These are phyloP conservation scores for Eimeria necatrix DNA, from an alignment of 169 alveolate genomes.

Conservation along the genomic window DNA sequence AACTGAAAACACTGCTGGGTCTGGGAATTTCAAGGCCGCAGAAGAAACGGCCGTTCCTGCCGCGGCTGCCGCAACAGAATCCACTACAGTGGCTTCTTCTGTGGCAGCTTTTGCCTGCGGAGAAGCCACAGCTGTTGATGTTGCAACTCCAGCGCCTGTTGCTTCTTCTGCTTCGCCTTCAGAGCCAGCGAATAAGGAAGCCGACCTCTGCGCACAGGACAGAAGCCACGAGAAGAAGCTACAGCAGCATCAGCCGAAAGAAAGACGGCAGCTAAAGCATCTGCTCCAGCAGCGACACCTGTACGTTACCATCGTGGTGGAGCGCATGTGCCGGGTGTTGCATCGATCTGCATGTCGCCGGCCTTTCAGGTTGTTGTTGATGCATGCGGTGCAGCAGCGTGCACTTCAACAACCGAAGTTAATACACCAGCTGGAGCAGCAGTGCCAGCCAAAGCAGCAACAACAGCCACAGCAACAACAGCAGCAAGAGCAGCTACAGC, in stretches of 20 bases:
- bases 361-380: constrained; percentile 45
- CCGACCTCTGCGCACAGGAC: not conserved
- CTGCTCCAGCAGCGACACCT: constrained; percentile 40
- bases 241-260: not conserved
- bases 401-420: not conserved
- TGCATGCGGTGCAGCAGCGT: constrained; percentile 62
- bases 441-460: not conserved
- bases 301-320: constrained; percentile 19
- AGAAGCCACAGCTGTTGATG: constrained; percentile 23
- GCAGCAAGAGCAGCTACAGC: not conserved
- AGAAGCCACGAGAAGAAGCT: not conserved
- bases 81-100: not conserved
- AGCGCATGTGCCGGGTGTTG: constrained; percentile 8
- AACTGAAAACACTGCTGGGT: not conserved
- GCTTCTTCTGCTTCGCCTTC: not conserved
- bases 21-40: not conserved
- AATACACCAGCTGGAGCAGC: constrained; percentile 7
- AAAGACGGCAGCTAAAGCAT: not conserved
- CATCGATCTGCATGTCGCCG: constrained; percentile 59
- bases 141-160: not conserved
- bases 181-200: not conserved
- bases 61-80: constrained; percentile 13
- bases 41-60: constrained; percentile 28
- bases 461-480: not conserved
- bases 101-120: constrained; percentile 3